Percentiles rank a stretch among this genome's conserved stretches.
Evolutionary conservation across 2,329 filamentous ascomycete species (phyloP).

Genomic region (Aspergillus nomiae): DNA sequence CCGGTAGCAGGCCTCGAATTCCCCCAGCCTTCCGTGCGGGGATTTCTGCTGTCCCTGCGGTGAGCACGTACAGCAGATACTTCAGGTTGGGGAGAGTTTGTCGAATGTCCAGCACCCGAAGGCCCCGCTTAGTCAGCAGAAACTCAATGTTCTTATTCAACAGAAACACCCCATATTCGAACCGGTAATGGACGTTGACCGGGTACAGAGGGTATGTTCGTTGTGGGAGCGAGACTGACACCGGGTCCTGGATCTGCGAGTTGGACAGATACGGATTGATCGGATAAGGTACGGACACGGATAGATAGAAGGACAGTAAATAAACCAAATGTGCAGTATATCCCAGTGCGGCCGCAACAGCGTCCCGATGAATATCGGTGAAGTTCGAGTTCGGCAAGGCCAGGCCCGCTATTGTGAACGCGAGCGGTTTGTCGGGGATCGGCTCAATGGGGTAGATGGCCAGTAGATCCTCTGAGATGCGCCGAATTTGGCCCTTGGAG

Average conservation of each 20-base stretch:
- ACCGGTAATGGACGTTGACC: slow-evolving; percentile 77
- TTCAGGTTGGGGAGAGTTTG: slow-evolving; percentile 93
- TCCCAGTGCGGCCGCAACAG: slow-evolving; percentile 78
- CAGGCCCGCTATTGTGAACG: slow-evolving; percentile 81
- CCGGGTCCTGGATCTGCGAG: slow-evolving; percentile 74
- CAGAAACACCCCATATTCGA: slow-evolving; percentile 96
- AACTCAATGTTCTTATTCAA: slow-evolving; percentile 93
- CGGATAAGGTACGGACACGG: slow-evolving; percentile 77
- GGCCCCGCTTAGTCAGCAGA: slow-evolving; percentile 63
- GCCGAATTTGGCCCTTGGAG: slow-evolving; percentile 81
- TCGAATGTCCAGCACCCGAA: slow-evolving; percentile 84
- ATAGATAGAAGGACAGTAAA: slow-evolving; percentile 79
- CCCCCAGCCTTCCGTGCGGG: slow-evolving; percentile 59
- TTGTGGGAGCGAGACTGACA: slow-evolving; percentile 57
- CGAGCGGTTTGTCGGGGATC: slow-evolving; percentile 63
- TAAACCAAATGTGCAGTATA: slow-evolving; percentile 75
- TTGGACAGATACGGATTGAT: slow-evolving; percentile 72
- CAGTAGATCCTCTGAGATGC: slow-evolving; percentile 81
- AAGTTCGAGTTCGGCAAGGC: slow-evolving; percentile 78
- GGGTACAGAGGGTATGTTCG: slow-evolving; percentile 81
- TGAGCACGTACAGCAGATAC: slow-evolving; percentile 86
- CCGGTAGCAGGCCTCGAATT: slow-evolving; percentile 49
- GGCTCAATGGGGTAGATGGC: slow-evolving; percentile 80
- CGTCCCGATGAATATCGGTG: slow-evolving; percentile 67
- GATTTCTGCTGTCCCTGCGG: slow-evolving; percentile 69